phyloP scores from a whole-genome alignment of 1,284 basidiomycete genomes.

The Microbotryum saponariae region DNA sequence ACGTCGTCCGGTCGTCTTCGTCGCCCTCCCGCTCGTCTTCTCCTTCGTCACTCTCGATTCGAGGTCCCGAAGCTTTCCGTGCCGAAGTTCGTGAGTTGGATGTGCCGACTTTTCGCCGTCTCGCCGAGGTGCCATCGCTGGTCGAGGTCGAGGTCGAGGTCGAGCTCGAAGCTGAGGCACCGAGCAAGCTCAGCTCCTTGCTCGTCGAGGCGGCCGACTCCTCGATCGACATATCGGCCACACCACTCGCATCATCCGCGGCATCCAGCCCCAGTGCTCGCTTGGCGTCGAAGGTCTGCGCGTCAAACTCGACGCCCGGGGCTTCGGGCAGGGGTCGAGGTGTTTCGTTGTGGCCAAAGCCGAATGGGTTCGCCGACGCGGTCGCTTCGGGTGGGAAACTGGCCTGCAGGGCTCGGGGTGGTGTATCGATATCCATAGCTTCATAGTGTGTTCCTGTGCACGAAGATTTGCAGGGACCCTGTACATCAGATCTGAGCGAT shows the following conservation, averaged over 20 bases:
- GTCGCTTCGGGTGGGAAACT: conserved; percentile 13
- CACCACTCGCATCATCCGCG: conserved; percentile 2
- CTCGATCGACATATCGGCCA: neutral
- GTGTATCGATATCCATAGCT: conserved; percentile 33
- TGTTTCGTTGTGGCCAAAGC: neutral
- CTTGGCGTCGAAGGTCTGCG: conserved; percentile 8
- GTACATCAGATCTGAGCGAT: neutral
- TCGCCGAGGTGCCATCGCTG: neutral
- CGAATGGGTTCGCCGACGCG: conserved; percentile 11
- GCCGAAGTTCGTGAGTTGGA: neutral
- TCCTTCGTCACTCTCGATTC: conserved; percentile 11
- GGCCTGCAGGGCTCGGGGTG: conserved; percentile 10
- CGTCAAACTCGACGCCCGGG: conserved; percentile 12
- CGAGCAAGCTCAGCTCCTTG: conserved; percentile 1
- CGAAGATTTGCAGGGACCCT: neutral
- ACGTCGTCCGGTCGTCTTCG: neutral
- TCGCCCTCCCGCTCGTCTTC: neutral
- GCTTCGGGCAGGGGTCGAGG: neutral
- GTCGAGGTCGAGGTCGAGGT: neutral
- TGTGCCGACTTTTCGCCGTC: neutral
- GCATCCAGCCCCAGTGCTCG: conserved; percentile 16
- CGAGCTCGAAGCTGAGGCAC: neutral
- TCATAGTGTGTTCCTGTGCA: conserved; percentile 30
- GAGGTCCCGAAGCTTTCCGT: neutral
- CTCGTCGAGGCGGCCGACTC: neutral